phyloP scores from a whole-genome alignment of 225 moss, liverwort and hornwort genomes.

The Neckera pumila region DNA sequence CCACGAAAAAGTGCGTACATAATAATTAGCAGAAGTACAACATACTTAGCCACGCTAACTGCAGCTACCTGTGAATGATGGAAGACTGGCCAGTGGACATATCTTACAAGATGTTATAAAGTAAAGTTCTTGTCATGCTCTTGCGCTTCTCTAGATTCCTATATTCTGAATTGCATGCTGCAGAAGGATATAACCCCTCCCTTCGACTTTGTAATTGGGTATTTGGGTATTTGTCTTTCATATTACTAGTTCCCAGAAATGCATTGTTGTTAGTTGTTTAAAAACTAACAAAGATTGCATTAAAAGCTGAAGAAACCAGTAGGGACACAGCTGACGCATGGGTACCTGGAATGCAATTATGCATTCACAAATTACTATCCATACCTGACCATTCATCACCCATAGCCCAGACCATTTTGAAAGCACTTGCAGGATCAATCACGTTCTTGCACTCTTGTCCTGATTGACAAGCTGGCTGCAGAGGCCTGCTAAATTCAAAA shows the following conservation, averaged over 20 bases:
- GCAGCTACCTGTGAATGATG: not conserved
- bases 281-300: not conserved
- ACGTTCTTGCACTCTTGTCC: slow-evolving; percentile 91
- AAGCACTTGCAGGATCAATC: slow-evolving; percentile 60
- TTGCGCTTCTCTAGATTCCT: not conserved
- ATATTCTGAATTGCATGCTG: not conserved
- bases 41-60: not conserved
- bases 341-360: not conserved
- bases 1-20: not conserved
- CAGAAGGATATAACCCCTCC: not conserved
- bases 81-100: not conserved
- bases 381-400: slow-evolving; percentile 81
- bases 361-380: not conserved
- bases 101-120: not conserved
- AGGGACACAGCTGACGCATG: not conserved
- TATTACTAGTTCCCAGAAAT: not conserved
- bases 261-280: too few species aligned
- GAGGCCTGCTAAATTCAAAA: slow-evolving; percentile 88
- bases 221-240: not conserved
- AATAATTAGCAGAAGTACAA: not conserved
- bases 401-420: slow-evolving; percentile 98
- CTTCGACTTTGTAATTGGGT: not conserved
- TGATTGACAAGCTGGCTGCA: slow-evolving; percentile 72
- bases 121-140: not conserved
- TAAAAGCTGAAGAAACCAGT: not conserved